Evolutionary conservation across 2,329 filamentous ascomycete genomes (phyloP).

Genomic region (Colletotrichum paranaense): DNA sequence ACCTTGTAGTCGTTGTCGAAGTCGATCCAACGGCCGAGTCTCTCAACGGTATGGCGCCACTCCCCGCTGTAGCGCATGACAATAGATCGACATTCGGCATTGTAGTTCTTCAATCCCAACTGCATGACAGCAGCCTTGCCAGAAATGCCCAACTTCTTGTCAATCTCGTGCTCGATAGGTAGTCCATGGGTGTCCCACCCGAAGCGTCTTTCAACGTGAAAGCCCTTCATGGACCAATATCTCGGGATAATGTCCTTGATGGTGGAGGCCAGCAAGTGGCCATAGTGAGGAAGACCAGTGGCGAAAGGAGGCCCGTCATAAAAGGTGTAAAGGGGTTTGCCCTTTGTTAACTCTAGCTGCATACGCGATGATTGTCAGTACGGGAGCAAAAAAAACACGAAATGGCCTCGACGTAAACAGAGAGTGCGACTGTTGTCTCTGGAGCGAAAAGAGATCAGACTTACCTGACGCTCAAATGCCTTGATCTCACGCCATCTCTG

Average conservation of each 20-base stretch:
- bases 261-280: slow-evolving; percentile 87
- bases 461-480: slow-evolving; percentile 86
- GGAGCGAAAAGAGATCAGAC: slow-evolving; percentile 23
- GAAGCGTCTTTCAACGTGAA: slow-evolving; percentile 90
- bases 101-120: slow-evolving; percentile 89
- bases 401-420: not conserved
- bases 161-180: slow-evolving; percentile 96
- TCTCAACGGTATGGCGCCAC: slow-evolving; percentile 89
- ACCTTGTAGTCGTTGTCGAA: slow-evolving; percentile 98
- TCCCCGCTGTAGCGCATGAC: slow-evolving; percentile 91
- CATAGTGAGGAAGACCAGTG: slow-evolving; percentile 75
- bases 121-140: slow-evolving; percentile 88
- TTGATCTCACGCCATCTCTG: slow-evolving; percentile 90
- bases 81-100: slow-evolving; percentile 89
- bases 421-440: not conserved
- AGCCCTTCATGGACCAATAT: slow-evolving; percentile 98
- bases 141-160: slow-evolving; percentile 92
- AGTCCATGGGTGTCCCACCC: slow-evolving; percentile 96
- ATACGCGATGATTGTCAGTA: slow-evolving; percentile 8
- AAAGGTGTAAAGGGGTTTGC: slow-evolving; percentile 89
- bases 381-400: not conserved
- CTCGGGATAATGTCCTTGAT: slow-evolving; percentile 98
- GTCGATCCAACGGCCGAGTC: slow-evolving; percentile 94
- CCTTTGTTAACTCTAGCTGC: slow-evolving; percentile 81
- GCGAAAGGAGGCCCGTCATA: slow-evolving; percentile 89